Evolutionary conservation across 129 eudicot genomes (phyloP).

Genomic region (Chrysanthemum makinoi): DNA sequence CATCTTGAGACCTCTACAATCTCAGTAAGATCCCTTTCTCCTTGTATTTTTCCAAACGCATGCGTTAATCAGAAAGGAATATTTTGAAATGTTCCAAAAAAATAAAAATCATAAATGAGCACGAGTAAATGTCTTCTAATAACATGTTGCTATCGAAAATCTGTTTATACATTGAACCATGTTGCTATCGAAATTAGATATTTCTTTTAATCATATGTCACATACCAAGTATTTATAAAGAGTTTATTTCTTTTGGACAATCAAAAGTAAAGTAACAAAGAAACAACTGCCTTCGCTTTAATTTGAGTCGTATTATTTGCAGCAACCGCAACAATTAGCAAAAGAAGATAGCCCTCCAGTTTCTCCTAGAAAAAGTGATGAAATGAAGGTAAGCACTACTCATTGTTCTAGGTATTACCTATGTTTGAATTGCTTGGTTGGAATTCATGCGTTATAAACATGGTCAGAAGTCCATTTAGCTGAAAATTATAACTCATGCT

Average conservation of each 20-base stretch:
- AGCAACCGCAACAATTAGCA: constrained; percentile 44
- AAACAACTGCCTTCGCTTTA: too few species aligned
- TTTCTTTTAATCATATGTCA: too few species aligned
- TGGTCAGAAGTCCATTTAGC: neutral
- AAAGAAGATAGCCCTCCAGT: constrained; percentile 64
- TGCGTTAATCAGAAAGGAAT: neutral
- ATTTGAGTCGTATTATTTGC: constrained; percentile 23
- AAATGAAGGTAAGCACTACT: constrained; percentile 50
- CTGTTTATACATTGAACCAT: too few species aligned
- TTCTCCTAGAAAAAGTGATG: constrained; percentile 82
- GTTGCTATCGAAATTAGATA: too few species aligned
- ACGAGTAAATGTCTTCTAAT: too few species aligned
- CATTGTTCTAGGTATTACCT: neutral
- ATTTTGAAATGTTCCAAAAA: neutral
- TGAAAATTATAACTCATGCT: neutral
- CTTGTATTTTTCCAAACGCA: neutral
- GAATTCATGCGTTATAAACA: neutral
- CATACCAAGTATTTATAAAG: too few species aligned
- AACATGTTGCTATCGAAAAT: too few species aligned
- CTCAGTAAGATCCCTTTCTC: constrained; percentile 27
- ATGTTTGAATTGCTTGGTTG: neutral
- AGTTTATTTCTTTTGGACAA: too few species aligned
- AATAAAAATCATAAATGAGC: too few species aligned
- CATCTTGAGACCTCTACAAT: constrained; percentile 21
- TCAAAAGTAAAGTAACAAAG: too few species aligned